These are phyloP conservation scores for Saprolegnia parasitica DNA, from an alignment of 352 stramenopile species.

Conservation along the genomic window DNA sequence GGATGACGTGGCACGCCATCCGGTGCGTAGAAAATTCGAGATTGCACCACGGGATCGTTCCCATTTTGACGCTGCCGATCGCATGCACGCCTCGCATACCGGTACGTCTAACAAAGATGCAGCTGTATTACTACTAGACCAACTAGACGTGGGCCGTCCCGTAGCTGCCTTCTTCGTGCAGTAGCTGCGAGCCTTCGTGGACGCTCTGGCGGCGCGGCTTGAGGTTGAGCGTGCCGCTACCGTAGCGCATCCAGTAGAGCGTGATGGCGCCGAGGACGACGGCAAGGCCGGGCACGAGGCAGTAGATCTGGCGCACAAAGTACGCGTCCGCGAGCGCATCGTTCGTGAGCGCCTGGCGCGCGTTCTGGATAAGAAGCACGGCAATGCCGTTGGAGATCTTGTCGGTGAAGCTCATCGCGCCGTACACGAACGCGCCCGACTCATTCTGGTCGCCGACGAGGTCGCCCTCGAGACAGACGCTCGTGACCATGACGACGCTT, in stretches of 20 bases:
- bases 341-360: conserved; percentile 60
- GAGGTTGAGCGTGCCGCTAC: conserved; percentile 32
- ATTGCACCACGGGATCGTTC: background rate
- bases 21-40: conserved; percentile 1
- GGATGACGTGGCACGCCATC: too few relatives aligned
- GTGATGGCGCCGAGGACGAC: conserved; percentile 53
- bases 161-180: conserved; percentile 3
- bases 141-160: background rate
- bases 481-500: conserved; percentile 85
- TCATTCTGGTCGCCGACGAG: conserved; percentile 77
- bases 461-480: conserved; percentile 74
- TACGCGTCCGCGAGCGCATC: conserved; percentile 47
- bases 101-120: too few relatives aligned
- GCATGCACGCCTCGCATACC: too few relatives aligned
- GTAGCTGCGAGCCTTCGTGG: conserved; percentile 1
- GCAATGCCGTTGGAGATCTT: conserved; percentile 82
- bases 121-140: too few relatives aligned
- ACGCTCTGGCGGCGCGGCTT: background rate
- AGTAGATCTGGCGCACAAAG: conserved; percentile 72
- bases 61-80: too few relatives aligned
- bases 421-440: conserved; percentile 82
- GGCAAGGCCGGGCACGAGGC: conserved; percentile 56
- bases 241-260: conserved; percentile 73
- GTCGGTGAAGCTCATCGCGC: conserved; percentile 83
- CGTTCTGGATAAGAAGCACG: conserved; percentile 79